Percentiles rank a stretch among this genome's conserved stretches.
Conservation (phyloP, 345 rosid species). For the Citropsis articulata region DNA sequence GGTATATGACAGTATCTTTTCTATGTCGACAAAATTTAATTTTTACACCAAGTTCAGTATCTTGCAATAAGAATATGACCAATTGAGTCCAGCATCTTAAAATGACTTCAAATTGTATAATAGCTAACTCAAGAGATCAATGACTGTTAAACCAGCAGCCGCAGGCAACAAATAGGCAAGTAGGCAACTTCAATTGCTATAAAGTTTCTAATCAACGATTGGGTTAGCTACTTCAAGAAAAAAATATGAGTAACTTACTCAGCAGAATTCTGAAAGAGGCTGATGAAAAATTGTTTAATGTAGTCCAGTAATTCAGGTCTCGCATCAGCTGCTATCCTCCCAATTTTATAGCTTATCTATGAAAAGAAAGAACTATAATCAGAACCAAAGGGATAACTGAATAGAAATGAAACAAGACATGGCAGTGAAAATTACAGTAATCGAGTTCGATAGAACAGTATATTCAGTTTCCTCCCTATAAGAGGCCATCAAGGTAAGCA, state of each 20-base stretch:
- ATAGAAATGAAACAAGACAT: constrained; percentile 5
- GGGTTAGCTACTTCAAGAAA: background rate
- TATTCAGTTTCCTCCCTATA: constrained; percentile 78
- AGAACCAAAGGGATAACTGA: constrained; percentile 1
- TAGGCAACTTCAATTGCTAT: background rate
- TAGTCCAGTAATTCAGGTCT: constrained; percentile 47
- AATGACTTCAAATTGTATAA: background rate
- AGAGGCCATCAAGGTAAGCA: constrained; percentile 76
- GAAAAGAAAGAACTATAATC: constrained; percentile 26
- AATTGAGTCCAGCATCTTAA: background rate
- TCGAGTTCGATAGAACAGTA: constrained; percentile 80
- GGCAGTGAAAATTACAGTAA: constrained; percentile 48
- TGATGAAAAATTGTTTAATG: constrained; percentile 57
- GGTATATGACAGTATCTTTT: background rate
- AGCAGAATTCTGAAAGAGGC: constrained; percentile 61
- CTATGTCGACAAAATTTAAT: background rate
- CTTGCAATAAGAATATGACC: background rate
- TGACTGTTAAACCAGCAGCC: background rate
- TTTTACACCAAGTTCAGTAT: background rate
- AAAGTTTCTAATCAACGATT: constrained; percentile 7
- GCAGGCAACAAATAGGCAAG: background rate
- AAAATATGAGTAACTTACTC: constrained; percentile 47
- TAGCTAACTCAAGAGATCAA: background rate
- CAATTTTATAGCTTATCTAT: constrained; percentile 75
- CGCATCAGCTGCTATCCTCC: constrained; percentile 78